Conservation (phyloP, 257 asterid species). For the Fraxinus anomala region DNA sequence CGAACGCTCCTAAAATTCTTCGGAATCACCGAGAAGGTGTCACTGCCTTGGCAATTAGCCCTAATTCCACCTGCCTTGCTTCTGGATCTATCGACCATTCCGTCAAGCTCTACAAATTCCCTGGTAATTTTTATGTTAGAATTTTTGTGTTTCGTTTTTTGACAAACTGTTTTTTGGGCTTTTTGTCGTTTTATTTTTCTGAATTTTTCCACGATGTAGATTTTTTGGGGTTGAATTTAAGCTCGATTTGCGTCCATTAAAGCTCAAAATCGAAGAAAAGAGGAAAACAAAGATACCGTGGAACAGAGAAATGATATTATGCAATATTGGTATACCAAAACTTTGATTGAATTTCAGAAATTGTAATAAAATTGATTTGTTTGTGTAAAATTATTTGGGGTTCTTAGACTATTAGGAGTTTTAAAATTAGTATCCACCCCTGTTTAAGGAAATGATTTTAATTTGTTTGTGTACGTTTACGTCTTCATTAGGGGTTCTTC, state of each 20-base stretch:
- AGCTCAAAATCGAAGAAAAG: background rate
- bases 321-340: background rate
- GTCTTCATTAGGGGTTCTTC: background rate
- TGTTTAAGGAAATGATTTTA: background rate
- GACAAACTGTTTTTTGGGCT: background rate
- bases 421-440: background rate
- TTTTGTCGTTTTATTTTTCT: background rate
- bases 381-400: background rate
- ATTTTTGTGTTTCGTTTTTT: background rate
- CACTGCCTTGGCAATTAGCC: conserved; percentile 70
- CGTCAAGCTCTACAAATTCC: conserved; percentile 92
- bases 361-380: background rate
- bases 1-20: conserved; percentile 60
- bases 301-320: background rate
- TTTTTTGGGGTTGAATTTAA: conserved; percentile 17
- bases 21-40: conserved; percentile 87
- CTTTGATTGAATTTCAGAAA: background rate
- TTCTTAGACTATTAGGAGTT: background rate
- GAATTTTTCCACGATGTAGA: background rate
- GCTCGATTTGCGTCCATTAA: conserved; percentile 6
- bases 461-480: background rate
- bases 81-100: conserved; percentile 93
- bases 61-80: conserved; percentile 90
- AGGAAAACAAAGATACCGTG: background rate
- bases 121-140: conserved; percentile 44